Evolutionary conservation across 805 yeast species (phyloP).

Genomic region (Kuraishia borneana): DNA sequence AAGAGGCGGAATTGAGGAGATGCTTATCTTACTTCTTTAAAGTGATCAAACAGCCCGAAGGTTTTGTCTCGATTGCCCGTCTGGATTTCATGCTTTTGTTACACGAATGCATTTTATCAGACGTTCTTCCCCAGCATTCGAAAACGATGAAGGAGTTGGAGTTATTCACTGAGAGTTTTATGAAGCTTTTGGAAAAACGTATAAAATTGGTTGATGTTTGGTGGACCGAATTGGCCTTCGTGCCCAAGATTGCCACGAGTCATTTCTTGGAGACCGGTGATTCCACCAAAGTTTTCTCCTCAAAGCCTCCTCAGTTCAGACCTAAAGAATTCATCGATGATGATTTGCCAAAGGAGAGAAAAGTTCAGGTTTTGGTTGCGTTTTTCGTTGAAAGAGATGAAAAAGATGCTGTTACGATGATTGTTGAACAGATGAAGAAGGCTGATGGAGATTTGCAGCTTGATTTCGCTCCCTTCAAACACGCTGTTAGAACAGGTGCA

Average conservation of each 20-base stretch:
- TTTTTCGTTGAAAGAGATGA: not conserved
- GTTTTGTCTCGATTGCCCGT: constrained; percentile 41
- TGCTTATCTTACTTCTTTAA: constrained; percentile 64
- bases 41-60: constrained; percentile 52
- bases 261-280: constrained; percentile 1
- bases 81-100: constrained; percentile 62
- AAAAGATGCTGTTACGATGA: not conserved
- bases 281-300: not conserved
- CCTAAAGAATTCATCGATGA: constrained; percentile 1
- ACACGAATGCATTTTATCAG: constrained; percentile 25
- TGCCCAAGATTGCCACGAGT: not conserved
- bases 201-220: not conserved
- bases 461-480: not conserved
- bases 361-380: not conserved
- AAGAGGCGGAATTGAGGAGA: constrained; percentile 46
- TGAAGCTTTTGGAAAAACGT: constrained; percentile 1
- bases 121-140: not conserved
- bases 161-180: not conserved
- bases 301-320: not conserved
- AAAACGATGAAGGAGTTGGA: not conserved
- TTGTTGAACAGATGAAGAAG: not conserved
- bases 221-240: constrained; percentile 2
- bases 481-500: not conserved
- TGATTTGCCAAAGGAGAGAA: not conserved
- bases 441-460: not conserved